These are phyloP conservation scores for Aureobasidium sp. DNA, from an alignment of 2,329 filamentous ascomycete genomes.

Conservation along the genomic window DNA sequence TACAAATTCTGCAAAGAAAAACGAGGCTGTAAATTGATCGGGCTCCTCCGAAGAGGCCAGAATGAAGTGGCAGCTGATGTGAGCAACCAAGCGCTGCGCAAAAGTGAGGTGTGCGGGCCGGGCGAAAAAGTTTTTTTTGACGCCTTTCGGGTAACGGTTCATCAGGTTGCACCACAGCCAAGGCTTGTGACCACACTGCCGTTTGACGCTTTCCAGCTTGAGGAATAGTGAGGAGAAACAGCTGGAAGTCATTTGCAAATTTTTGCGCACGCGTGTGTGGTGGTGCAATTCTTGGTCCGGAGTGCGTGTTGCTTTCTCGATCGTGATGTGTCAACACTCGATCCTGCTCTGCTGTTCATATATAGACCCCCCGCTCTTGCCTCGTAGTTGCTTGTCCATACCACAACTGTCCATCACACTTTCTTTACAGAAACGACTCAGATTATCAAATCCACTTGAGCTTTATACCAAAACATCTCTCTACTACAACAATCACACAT, in stretches of 20 bases:
- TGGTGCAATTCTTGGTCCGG: slow-evolving; percentile 8
- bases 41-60: slow-evolving; percentile 8
- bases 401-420: neutral
- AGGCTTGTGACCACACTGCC: slow-evolving; percentile 8
- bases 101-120: too few species aligned
- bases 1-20: neutral
- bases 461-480: neutral
- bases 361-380: slow-evolving; percentile 3
- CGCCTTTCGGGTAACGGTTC: slow-evolving; percentile 11
- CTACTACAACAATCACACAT: slow-evolving; percentile 15
- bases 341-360: neutral
- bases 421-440: neutral
- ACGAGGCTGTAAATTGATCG: neutral
- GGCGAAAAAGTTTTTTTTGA: slow-evolving; percentile 3
- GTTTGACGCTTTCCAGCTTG: neutral
- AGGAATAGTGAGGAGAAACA: slow-evolving; percentile 8
- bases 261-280: neutral
- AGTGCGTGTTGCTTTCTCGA: slow-evolving; percentile 1
- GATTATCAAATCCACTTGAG: neutral
- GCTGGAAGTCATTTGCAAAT: neutral
- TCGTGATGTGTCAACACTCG: slow-evolving; percentile 14
- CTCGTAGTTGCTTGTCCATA: slow-evolving; percentile 1
- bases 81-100: neutral
- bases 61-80: neutral
- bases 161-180: slow-evolving; percentile 1